Evolutionary conservation across 2,329 filamentous ascomycete genomes (phyloP), one percentile per base, ranked within the genome.

Genomic region (Cadophora luteo-olivacea): DNA sequence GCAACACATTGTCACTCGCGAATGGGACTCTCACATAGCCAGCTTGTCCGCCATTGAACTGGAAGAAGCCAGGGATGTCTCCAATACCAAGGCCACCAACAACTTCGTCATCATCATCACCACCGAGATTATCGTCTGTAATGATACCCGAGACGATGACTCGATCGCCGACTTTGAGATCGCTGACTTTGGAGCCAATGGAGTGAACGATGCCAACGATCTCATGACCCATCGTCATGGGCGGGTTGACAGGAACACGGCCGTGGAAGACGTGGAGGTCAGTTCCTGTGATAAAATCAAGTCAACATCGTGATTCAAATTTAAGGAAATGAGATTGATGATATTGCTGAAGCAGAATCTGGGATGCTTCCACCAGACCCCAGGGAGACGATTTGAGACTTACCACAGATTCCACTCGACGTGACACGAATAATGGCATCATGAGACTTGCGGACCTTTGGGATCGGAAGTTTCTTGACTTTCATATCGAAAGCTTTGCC

Each of bases 1-100:
- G 87, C 9, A 97, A 83, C n/a, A 97, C 82, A 76, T 96, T 97
- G 69, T 92, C 88, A 73, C 94, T 91, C 19, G 88, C 93, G 36
- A 89, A 86, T 0, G 93, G 92, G 9, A 97, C 92, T 8, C 92
- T 87, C 0, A 94, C 89, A 75, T 92, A 97, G 80, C 97, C 93
- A 2, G 93, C 91, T 79, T 97, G 93, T 0, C 92, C 93, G 60
- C 93, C 93, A 0, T 92, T 92, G 75, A 94, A 79, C 0, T 58
- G 49, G 5, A 32, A 24, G 4, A 64, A 22, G 12, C 63, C 36
- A 19, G 32, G 45, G 25, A 57, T 52, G n/a, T 65, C 45, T 6
- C 68, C 68, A 9, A 65, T 14, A 0, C 69, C 71, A 16, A 78
- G 79, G 69, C 86, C 82, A 16, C 85, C 84, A 1, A 87, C 76